Evolutionary conservation across 1,284 basidiomycete species (phyloP).

Genomic region (Wolfiporia cocos): DNA sequence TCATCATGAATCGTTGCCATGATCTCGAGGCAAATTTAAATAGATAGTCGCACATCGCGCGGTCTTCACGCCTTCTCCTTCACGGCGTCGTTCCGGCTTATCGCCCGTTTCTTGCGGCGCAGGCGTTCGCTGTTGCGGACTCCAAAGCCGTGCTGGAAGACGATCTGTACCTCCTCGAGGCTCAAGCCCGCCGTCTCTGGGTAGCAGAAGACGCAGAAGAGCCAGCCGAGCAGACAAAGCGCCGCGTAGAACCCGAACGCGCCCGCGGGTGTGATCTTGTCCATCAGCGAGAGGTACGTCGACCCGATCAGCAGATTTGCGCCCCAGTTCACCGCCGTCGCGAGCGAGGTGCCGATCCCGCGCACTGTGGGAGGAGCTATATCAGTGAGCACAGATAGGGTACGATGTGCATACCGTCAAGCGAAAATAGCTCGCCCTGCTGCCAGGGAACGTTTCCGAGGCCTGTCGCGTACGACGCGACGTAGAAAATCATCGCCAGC

Average conservation of each 20-base stretch:
- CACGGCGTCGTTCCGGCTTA: conserved; percentile 14
- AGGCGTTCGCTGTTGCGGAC: conserved; percentile 46
- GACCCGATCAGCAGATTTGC: conserved; percentile 74
- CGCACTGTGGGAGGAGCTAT: conserved; percentile 41
- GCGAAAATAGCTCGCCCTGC: conserved; percentile 77
- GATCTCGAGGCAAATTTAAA: neutral
- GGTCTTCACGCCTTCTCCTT: conserved; percentile 7
- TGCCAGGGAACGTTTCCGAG: conserved; percentile 83
- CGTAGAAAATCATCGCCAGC: conserved; percentile 75
- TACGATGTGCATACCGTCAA: conserved; percentile 45
- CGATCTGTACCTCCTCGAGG: conserved; percentile 67
- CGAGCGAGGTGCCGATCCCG: conserved; percentile 74
- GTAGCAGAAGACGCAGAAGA: conserved; percentile 68
- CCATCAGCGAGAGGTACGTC: conserved; percentile 78
- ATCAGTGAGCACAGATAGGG: neutral
- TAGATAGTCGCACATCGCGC: neutral
- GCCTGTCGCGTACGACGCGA: conserved; percentile 77
- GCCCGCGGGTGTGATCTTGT: conserved; percentile 68
- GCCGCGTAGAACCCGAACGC: conserved; percentile 80
- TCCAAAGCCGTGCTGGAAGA: conserved; percentile 56
- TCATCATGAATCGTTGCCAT: neutral
- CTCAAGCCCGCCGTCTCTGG: conserved; percentile 75
- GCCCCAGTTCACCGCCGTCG: conserved; percentile 82
- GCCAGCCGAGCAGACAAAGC: conserved; percentile 63
- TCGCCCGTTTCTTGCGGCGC: conserved; percentile 34